phyloP scores from a whole-genome alignment of 2,329 filamentous ascomycete genomes.

The Cladosporium sp. region DNA sequence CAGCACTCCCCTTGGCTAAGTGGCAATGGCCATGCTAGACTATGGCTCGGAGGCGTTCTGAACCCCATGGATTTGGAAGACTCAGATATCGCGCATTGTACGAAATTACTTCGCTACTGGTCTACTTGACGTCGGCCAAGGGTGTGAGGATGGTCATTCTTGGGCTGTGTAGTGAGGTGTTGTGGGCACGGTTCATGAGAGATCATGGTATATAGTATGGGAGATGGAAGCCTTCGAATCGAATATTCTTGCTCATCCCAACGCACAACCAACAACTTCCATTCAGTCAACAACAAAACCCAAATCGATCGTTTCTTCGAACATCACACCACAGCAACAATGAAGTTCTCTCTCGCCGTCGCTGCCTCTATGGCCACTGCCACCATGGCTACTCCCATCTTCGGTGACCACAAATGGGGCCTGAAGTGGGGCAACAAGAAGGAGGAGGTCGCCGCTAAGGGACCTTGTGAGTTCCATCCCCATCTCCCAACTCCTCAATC shows the following conservation, averaged over 20 bases:
- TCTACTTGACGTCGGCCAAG: constrained; percentile 12
- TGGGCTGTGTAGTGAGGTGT: neutral
- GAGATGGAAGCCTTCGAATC: too few species aligned
- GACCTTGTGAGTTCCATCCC: neutral
- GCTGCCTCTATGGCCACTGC: constrained; percentile 8
- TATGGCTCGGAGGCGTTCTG: too few species aligned
- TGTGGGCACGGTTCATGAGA: too few species aligned
- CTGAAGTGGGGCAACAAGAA: constrained; percentile 4
- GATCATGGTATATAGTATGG: constrained; percentile 2
- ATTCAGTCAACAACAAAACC: neutral
- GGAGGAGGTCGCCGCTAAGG: too few species aligned
- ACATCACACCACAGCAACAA: neutral
- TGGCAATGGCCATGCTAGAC: too few species aligned
- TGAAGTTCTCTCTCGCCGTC: constrained; percentile 12
- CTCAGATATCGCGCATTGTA: too few species aligned
- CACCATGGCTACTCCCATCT: constrained; percentile 9
- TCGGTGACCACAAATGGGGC: constrained; percentile 2
- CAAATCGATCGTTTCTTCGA: neutral
- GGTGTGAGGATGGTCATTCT: neutral
- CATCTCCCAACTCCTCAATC: neutral
- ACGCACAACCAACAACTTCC: too few species aligned
- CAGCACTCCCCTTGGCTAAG: too few species aligned
- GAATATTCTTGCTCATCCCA: neutral
- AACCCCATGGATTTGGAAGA: too few species aligned
- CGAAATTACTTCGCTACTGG: too few species aligned